Evolutionary conservation across 2,329 filamentous ascomycete genomes (phyloP).

Genomic region (Colletotrichum cordylinicola): DNA sequence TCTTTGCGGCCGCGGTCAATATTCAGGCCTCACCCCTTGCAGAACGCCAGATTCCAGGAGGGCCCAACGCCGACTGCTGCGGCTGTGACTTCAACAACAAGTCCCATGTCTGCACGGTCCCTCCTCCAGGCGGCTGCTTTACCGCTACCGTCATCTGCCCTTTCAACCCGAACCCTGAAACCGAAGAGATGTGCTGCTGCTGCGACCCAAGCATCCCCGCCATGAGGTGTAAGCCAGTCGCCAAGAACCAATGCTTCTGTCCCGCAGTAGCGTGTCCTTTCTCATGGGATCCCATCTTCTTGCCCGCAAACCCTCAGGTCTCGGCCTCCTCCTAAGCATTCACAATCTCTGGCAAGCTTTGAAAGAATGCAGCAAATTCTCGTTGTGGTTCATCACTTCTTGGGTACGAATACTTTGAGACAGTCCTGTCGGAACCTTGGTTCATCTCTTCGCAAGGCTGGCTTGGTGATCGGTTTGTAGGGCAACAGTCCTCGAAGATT

Average conservation of each 20-base stretch:
- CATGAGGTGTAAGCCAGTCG: neutral
- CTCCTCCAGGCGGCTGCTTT: neutral
- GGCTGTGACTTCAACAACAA: neutral
- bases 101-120: neutral
- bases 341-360: neutral
- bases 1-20: neutral
- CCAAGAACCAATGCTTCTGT: slow-evolving; percentile 3
- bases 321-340: neutral
- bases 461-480: neutral
- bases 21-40: neutral
- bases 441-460: neutral
- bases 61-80: neutral
- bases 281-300: neutral
- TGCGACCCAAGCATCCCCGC: neutral
- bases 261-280: neutral
- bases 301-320: neutral
- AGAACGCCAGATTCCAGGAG: neutral
- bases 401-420: neutral
- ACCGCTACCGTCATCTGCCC: neutral
- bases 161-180: slow-evolving; percentile 22
- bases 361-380: neutral
- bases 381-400: neutral
- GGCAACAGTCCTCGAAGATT: neutral
- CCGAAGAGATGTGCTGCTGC: slow-evolving; percentile 23
- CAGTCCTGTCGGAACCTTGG: neutral